Conservation (phyloP, 2,329 filamentous ascomycete species). For the Cercospora berteroae region DNA sequence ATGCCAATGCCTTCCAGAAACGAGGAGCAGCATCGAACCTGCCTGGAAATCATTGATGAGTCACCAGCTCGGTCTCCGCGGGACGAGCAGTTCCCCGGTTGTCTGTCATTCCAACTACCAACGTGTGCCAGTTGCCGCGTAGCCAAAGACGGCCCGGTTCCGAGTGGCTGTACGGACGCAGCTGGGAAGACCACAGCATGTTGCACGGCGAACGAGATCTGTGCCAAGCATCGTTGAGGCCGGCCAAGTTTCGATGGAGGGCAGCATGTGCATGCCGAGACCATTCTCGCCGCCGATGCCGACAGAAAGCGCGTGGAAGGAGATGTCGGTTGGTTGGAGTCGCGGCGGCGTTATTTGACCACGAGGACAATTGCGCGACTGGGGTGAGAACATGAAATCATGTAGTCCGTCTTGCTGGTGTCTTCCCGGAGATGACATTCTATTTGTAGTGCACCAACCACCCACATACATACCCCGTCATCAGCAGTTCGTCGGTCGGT, state of each 20-base stretch:
- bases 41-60: no score
- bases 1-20: not conserved
- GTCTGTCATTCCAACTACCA: not conserved
- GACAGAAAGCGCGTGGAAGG: not conserved
- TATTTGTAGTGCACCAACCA: not conserved
- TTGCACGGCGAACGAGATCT: not conserved
- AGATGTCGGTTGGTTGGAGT: not conserved
- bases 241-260: not conserved
- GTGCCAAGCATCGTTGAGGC: not conserved
- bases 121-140: not conserved
- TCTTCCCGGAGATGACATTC: not conserved
- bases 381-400: not conserved
- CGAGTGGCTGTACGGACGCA: not conserved
- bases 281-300: not conserved
- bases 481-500: not conserved
- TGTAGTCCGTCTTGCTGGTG: not conserved
- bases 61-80: not conserved
- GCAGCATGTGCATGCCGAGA: not conserved
- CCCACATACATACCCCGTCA: not conserved
- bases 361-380: not conserved
- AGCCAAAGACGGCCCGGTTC: not conserved
- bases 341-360: not conserved
- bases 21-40: no score
- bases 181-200: not conserved
- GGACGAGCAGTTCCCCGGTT: not conserved